These are phyloP conservation scores for Ophiostoma triangulosporum DNA, from an alignment of 2,329 filamentous ascomycete species.

Conservation along the genomic window DNA sequence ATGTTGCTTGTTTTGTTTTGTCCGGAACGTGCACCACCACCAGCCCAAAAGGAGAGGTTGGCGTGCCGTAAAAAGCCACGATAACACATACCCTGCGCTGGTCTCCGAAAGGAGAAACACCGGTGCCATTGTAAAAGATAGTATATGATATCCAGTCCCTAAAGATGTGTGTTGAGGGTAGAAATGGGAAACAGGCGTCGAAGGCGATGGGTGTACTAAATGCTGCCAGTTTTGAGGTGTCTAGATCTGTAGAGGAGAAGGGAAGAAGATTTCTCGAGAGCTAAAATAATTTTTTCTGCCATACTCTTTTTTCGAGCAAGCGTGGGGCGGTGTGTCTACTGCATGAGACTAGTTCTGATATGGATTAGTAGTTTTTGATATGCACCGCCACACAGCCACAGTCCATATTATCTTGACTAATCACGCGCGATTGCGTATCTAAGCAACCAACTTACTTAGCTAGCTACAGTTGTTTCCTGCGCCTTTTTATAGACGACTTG, in stretches of 20 bases:
- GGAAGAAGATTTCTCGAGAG: slow-evolving; percentile 13
- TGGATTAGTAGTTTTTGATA: neutral
- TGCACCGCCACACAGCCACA: slow-evolving; percentile 3
- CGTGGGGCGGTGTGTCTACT: slow-evolving; percentile 10
- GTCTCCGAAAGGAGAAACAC: slow-evolving; percentile 91
- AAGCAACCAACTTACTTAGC: neutral
- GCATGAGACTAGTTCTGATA: slow-evolving; percentile 6
- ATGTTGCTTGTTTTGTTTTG: neutral
- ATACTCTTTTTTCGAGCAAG: slow-evolving; percentile 10
- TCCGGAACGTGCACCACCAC: neutral
- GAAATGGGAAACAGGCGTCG: slow-evolving; percentile 1
- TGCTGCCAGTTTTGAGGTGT: slow-evolving; percentile 2
- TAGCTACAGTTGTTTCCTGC: slow-evolving; percentile 4
- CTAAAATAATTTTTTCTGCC: slow-evolving; percentile 15
- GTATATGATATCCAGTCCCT: neutral
- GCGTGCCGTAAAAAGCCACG: neutral
- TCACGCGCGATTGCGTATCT: neutral
- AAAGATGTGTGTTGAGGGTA: slow-evolving; percentile 1
- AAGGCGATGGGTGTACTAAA: slow-evolving; percentile 1
- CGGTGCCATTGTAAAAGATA: slow-evolving; percentile 46
- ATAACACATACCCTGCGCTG: slow-evolving; percentile 53
- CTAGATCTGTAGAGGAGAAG: slow-evolving; percentile 1
- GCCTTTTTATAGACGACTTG: slow-evolving; percentile 9
- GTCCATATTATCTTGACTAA: neutral
- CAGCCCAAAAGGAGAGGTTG: neutral